Evolutionary conservation across 1,284 basidiomycete species (phyloP).

Genomic region (Dichomitus squalens): DNA sequence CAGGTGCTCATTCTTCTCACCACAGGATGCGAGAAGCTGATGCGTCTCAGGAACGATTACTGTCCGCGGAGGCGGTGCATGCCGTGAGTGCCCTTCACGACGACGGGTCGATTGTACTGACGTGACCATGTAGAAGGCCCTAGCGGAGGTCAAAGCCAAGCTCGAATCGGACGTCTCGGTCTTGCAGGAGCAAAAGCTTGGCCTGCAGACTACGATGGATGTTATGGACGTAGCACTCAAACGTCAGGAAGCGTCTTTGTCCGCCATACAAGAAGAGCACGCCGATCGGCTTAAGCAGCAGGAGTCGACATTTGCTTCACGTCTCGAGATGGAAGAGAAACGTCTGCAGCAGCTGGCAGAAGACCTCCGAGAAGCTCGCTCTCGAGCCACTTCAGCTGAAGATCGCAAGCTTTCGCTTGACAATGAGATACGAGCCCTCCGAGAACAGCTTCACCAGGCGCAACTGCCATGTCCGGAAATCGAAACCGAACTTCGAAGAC

Average conservation of each 20-base stretch:
- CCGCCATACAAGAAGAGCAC: constrained; percentile 22
- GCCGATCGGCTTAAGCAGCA: constrained; percentile 22
- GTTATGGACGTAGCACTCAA: constrained; percentile 23
- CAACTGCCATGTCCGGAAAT: constrained; percentile 24
- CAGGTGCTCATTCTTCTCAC: constrained; percentile 42
- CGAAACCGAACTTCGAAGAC: constrained; percentile 26
- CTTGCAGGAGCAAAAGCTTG: constrained; percentile 29
- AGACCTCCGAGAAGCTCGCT: constrained; percentile 23
- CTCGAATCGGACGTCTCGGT: constrained; percentile 28
- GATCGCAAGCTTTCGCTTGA: constrained; percentile 18
- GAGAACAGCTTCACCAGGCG: constrained; percentile 24
- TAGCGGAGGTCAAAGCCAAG: constrained; percentile 26
- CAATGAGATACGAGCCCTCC: constrained; percentile 22
- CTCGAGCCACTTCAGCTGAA: constrained; percentile 10
- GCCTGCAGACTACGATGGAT: constrained; percentile 22
- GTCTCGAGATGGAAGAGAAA: constrained; percentile 20
- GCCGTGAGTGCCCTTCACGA: constrained; percentile 26
- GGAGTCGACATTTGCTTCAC: constrained; percentile 10
- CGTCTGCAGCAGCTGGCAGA: constrained; percentile 21
- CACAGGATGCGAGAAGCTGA: not conserved
- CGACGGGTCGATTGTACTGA: not conserved
- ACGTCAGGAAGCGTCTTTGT: constrained; percentile 16
- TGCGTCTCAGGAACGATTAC: constrained; percentile 34
- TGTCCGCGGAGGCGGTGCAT: constrained; percentile 31
- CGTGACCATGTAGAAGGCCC: constrained; percentile 20